Base-by-base conservation (phyloP, 192 early-diverging fungal species). In the Ambispora gerdemannii region DNA sequence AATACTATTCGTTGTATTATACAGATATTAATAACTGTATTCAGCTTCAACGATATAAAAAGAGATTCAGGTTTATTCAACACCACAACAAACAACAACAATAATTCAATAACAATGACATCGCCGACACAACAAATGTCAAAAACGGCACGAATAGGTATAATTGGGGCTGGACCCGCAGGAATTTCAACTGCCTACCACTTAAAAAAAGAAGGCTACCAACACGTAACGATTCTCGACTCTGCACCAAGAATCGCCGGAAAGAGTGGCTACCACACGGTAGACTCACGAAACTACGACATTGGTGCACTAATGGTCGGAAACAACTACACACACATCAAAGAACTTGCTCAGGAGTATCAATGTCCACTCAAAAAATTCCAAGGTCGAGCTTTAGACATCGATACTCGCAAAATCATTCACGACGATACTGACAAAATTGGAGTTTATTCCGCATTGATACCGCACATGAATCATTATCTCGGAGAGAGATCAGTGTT, bases 261-360 rank as follows among this genome's bases (percentile, higher is more conserved):
- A 1, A 67, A 67, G 52, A 31, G 27, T 35, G 17, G 49, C 34
- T 38, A 47, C 24, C 52, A 52, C 31, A 22, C 15, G 11, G 33
- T 38, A 20, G 27, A 53, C 28, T 22, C 33, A 20, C 30, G 30
- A 22, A 31, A 31, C 15, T 67, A 67, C 22, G 65, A 67, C 17
- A 32, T 51, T 6, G 65, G 65, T 30, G 65, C 65, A 10, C 52
- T 67, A 3, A 67, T 67, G 65, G 50, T 67, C 11, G 50, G 65
- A 4, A 20, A 50, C 15, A 67, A 67, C 32, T 67, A 67, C 0
- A n/a, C 47, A 1, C 13, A 52, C 3, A 31, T 67, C 13, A 50
- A 32, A 13, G 17, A 25, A 4, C 27, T 67, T 7, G 65, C 65
- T 19, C 1, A 24, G 4, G 65, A 50, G 38, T 10, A 52, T 24